A percentile compares a stretch with the other conserved stretches of the same genome.
Conservation (phyloP, 2,329 filamentous ascomycete species). For the Myriosclerotinia scirpicola region DNA sequence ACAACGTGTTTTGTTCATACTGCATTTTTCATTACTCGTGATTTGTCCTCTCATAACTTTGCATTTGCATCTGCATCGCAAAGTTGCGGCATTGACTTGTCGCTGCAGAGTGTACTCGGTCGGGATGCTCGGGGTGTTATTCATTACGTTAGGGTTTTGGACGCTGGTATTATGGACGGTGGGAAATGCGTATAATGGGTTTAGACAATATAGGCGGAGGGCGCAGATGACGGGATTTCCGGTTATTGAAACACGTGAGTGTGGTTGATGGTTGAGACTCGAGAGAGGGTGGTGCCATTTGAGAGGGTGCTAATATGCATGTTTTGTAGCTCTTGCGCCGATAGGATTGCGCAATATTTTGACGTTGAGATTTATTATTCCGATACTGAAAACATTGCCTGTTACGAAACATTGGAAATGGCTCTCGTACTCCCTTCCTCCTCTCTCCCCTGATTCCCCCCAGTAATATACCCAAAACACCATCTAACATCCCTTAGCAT, state of each 20-base stretch:
- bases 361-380: constrained; percentile 22
- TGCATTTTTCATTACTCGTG: background rate
- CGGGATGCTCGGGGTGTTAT: background rate
- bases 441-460: too few relatives aligned
- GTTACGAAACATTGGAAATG: constrained; percentile 29
- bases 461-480: background rate
- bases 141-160: background rate
- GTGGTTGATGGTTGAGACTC: too few relatives aligned
- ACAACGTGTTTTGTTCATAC: background rate
- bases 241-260: constrained; percentile 12
- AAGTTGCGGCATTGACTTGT: too few relatives aligned
- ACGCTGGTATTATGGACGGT: background rate
- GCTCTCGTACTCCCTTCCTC: constrained; percentile 28
- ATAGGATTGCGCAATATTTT: constrained; percentile 26
- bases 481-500: constrained; percentile 24
- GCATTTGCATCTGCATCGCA: background rate
- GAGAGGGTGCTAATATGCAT: background rate
- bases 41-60: background rate
- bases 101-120: background rate
- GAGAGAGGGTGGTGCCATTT: background rate
- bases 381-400: constrained; percentile 25
- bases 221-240: background rate
- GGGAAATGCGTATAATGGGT: background rate
- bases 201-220: background rate
- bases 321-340: constrained; percentile 9